phyloP scores from a whole-genome alignment of 2,329 filamentous ascomycete genomes.

The Neurospora sp. region DNA sequence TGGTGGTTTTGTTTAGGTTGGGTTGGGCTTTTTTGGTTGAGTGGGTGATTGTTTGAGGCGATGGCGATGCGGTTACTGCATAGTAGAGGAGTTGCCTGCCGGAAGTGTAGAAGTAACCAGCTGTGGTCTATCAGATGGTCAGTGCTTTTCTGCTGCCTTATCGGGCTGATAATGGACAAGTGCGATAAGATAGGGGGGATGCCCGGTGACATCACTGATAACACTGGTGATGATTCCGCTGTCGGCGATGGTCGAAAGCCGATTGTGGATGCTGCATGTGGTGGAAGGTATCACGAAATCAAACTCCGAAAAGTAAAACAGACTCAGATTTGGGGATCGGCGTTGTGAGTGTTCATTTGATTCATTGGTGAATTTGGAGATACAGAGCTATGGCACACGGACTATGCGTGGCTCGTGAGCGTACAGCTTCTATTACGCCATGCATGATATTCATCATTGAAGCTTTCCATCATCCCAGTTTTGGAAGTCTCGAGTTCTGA shows the following conservation, averaged over 20 bases:
- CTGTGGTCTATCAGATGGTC: neutral
- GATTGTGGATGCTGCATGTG: neutral
- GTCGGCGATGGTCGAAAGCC: neutral
- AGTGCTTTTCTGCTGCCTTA: neutral
- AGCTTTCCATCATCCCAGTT: neutral
- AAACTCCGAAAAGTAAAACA: neutral
- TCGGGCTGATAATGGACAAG: neutral
- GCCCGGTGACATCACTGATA: conserved; percentile 4
- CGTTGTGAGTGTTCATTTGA: neutral
- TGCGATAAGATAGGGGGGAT: neutral
- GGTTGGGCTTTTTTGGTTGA: too few relatives aligned
- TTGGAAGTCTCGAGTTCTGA: neutral
- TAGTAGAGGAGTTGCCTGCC: neutral
- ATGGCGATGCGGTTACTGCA: neutral
- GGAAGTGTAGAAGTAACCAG: neutral
- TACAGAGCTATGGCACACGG: neutral
- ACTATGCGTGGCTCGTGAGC: neutral
- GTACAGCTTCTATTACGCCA: too few relatives aligned
- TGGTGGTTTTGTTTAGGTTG: neutral
- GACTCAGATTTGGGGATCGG: neutral
- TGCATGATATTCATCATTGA: neutral
- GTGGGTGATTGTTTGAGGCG: neutral
- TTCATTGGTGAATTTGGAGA: neutral
- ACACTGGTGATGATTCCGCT: neutral
- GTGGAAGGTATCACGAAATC: neutral